Base-by-base conservation (phyloP, 208 protist genomes). In the Trypanosoma caninum region DNA sequence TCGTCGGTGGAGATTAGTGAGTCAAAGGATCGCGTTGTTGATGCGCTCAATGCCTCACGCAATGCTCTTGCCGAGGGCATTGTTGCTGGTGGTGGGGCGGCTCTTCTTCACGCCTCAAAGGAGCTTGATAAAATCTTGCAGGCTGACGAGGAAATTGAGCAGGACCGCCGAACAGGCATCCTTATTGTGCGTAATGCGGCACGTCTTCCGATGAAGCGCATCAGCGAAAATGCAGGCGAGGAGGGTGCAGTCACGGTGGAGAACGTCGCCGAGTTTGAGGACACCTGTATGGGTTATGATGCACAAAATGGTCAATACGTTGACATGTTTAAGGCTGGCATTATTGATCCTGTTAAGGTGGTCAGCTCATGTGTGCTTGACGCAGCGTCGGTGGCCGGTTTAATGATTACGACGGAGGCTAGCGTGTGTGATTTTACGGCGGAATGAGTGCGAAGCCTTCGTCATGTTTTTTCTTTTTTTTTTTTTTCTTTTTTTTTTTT, bases 261-360 rank as follows among this genome's bases (percentile, higher is more conserved):
- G 66, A 99, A 98, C 65, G 83, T 99, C 23, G 59, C 97, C 6
- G 80, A 93, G 58, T 84, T 89, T 57, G 63, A 87, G 13, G 89
- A 99, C 61, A 59, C 50, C 11, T 68, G 71, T 44, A 89, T 96
- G 73, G 98, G 98, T 59, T 99, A 97, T 78, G 95, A 99, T 69
- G 97, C 97, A 20, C 82, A 94, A 59, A 98, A 95, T 41, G 79
- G 80, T 64, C 65, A 90, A 37, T 99, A 98, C 74, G 88, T 91
- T 46, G 87, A 99, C 77, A 98, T 99, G 97, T 93, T 99, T 69
- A 72, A 98, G 53, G 84, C 86, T 9, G 99, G 99, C 51, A 99
- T 99, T 76, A 97, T 99, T 50, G 99, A 99, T 83, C 99, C 99
- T 50, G 94, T 97, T 18, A 99, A 99, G 82, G 99, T 99, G 18